Base-by-base conservation (phyloP, 805 yeast species). In the Brettanomyces anomalus region DNA sequence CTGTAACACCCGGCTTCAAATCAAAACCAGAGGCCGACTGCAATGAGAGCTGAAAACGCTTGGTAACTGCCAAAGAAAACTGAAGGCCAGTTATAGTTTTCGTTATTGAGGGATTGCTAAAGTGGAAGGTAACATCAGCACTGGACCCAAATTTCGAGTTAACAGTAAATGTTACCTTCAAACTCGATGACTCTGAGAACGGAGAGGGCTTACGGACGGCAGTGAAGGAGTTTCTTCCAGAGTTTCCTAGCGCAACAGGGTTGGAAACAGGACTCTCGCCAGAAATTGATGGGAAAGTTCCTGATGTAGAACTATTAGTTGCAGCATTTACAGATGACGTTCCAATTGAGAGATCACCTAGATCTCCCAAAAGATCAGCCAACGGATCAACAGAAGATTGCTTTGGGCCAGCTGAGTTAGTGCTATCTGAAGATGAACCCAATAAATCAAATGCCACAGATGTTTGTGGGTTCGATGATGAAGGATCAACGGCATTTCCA, bases 281-380 rank as follows among this genome's bases (percentile, higher is more conserved):
- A 24, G 28, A 24, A 7, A 24, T 24, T 11, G 28, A n/a, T n/a
- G 28, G 28, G 28, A 24, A 2, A 24, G 10, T 24, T 7, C 28
- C 10, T 11, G 10, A 2, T 11, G 28, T 24, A 24, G 28, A 24
- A 24, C 28, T 3, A 24, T 11, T 11, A 7, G 28, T 24, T 11
- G 28, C 10, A 24, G 28, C 28, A 24, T 24, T 24, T 24, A 11
- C 10, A 7, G 28, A 24, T 21, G 69, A 15, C 8, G 50, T 50
- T 18, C 45, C 46, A 28, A 82, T 74, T 2, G 85, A 73, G 46
- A 85, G 68, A 39, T 80, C 73, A 26, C 80, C 72, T 51, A 85
- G 66, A 49, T 81, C 93, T 40, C 85, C 79, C 46, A 88, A 68
- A 48, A 89, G 69, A 58, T 88, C 96, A 42, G 77, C 76, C 41